Base-by-base conservation (phyloP, 805 yeast genomes). In the Hagleromyces aurorensis region DNA sequence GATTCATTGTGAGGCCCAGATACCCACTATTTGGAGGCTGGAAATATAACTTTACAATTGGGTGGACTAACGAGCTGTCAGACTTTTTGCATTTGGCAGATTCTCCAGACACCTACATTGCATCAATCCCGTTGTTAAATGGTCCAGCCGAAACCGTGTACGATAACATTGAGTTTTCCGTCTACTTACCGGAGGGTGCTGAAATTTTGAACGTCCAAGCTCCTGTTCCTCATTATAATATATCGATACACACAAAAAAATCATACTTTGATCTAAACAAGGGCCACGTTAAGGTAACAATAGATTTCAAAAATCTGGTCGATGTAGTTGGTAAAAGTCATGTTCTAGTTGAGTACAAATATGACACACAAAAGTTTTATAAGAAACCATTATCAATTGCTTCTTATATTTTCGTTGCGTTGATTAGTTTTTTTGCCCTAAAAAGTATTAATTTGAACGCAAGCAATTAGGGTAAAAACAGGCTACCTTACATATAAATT, bases 1-100 rank as follows among this genome's bases (percentile, higher is more conserved):
- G 43, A 37, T 59, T 84, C 27, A 62, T 77, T 19, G 55, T 91
- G 41, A 72, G 70, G 48, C 97, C 97, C 33, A 71, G 98, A 55
- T 91, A 66, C 64, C 98, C 98, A n/a, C 55, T 91, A 5, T 82
- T 84, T 58, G 98, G 98, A 27, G 93, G 87, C 23, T 91, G 98
- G 98, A 70, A 77, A 48, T 89, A 85, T 60, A 85, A 89, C 60
- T 91, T 84, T 66, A 91, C 97, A 13, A 58, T 89, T 44, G 97
- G 97, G n/a, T 91, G 95, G 95, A 72, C 78, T 28, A 70, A 74
- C 40, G 61, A 65, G 13, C 58, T 87, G 23, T 48, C 61, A 10
- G 59, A 71, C 25, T 77, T 68, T 42, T 63, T 82, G 30, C 74
- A 60, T 43, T 46, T 54, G 22, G 43, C 64, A 11, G 36, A 43